Conservation (phyloP, 306 rosid species). For the Quercus wislizeni region DNA sequence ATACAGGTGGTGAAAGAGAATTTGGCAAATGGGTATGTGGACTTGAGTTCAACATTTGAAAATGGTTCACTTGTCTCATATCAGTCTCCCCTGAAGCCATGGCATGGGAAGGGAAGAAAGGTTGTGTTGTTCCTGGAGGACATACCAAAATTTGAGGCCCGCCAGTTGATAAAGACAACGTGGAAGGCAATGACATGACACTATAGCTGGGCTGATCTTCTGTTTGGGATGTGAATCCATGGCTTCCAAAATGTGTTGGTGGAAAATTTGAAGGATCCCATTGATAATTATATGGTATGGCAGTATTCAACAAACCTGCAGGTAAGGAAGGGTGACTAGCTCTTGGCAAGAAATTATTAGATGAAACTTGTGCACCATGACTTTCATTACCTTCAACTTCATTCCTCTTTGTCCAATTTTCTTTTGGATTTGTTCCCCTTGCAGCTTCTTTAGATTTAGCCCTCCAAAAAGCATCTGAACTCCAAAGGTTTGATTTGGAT, state of each 20-base stretch:
- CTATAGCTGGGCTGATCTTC: constrained; percentile 46
- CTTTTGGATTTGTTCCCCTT: constrained; percentile 24
- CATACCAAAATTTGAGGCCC: constrained; percentile 43
- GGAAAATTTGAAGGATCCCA: constrained; percentile 27
- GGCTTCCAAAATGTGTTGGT: constrained; percentile 28
- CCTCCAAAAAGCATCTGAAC: constrained; percentile 37
- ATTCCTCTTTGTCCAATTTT: constrained; percentile 23
- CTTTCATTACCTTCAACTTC: constrained; percentile 14
- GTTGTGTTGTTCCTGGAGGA: constrained; percentile 43
- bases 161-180: constrained; percentile 61
- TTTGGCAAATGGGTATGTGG: constrained; percentile 24
- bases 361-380: constrained; percentile 24
- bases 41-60: constrained; percentile 42
- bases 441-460: constrained; percentile 39
- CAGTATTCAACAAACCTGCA: constrained; percentile 31
- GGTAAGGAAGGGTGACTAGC: constrained; percentile 38
- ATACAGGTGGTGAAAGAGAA: constrained; percentile 23
- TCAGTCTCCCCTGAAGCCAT: constrained; percentile 38
- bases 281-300: constrained; percentile 16
- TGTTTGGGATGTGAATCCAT: constrained; percentile 45
- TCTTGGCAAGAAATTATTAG: constrained; percentile 16
- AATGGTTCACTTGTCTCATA: constrained; percentile 46
- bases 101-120: constrained; percentile 29
- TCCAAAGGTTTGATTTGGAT: constrained; percentile 17
- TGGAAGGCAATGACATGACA: constrained; percentile 49